Base-by-base conservation (phyloP, 1,284 basidiomycete genomes). In the Dichomitus squalens region DNA sequence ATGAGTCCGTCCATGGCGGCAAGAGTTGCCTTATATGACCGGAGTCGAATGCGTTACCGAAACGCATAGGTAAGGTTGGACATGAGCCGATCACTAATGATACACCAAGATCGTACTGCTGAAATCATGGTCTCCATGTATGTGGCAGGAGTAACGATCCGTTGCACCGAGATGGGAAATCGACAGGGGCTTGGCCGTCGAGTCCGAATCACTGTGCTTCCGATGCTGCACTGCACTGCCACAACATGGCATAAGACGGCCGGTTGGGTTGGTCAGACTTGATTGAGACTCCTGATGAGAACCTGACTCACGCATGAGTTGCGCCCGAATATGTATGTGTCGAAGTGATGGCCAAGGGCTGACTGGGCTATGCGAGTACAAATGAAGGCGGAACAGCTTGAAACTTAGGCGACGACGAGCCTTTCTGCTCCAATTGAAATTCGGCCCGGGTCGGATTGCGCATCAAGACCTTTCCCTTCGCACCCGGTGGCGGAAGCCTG, bases 401-500 rank as follows among this genome's bases (percentile, higher is more conserved):
- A n/a, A n/a, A n/a, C n/a, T n/a, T n/a, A n/a, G n/a, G 50, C 14
- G 43, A 54, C 18, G 53, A 33, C 52, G 35, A 23, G 41, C 41
- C 41, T 44, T 43, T 36, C 46, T 47, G 51, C 49, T 60, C 58
- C 49, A 65, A 33, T 21, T 61, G 46, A 14, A 64, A 56, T 49
- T 61, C 64, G 11, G 56, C 47, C 20, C 52, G 58, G 18, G 71
- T 59, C 6, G 71, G 71, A 23, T 67, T 67, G 57, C 65, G 69
- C 49, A 71, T 63, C 57, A 65, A 72, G 36, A 66, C 46, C 18
- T 67, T 57, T 6, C 71, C 71, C 43, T 68, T 58, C 21, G 58
- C 70, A 40, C 73, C 72, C 7, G 69, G 63, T 48, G 72, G 71
- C 53, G 78, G 77, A 20, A 74, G 68, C 44, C 66, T 72, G 34